Base-by-base conservation (phyloP, 345 rosid genomes). In the Citrus medica region DNA sequence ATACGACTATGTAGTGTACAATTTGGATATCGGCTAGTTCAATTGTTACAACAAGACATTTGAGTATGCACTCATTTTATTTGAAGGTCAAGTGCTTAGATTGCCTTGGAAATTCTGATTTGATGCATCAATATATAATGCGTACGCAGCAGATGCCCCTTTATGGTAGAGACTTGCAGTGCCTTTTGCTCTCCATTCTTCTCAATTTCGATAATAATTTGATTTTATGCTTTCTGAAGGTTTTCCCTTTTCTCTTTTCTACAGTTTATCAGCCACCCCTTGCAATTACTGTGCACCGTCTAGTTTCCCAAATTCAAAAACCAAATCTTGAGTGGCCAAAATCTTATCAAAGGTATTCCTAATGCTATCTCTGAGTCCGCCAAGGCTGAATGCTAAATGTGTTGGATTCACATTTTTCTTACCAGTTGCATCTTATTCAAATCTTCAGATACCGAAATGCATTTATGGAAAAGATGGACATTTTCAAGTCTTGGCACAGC, bases 251-350 rank as follows among this genome's bases (percentile, higher is more conserved):
- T 35, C 53, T 77, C 37, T 77, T 76, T 79, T 73, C 55, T 83
- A 85, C 90, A 94, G 99, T 78, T 82, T 94, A 96, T 86, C 88
- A 87, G 76, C 91, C 98, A 59, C 79, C 84, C 72, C 79, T 89
- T 83, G 97, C 90, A 58, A 83, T 94, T 78, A 76, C 81, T 48
- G 78, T 96, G 69, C 98, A 96, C 78, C 84, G 77, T 69, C 83
- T 80, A 35, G 92, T 96, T 35, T 90, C 97, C 74, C 97, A 94
- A 85, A 89, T 91, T 85, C 97, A 90, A 74, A 94, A 81, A 82
- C 94, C 95, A 81, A 87, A 83, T 69, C 89, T 96, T 73, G 93
- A 94, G 83, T 96, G 99, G 97, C 99, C 99, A 74, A 92, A 92
- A 85, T 91, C 97, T 51, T 85, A 86, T 82, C 90, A 90, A 65